Conservation (phyloP, 495 filamentous ascomycete species). For the Aspergillus nanangensis region DNA sequence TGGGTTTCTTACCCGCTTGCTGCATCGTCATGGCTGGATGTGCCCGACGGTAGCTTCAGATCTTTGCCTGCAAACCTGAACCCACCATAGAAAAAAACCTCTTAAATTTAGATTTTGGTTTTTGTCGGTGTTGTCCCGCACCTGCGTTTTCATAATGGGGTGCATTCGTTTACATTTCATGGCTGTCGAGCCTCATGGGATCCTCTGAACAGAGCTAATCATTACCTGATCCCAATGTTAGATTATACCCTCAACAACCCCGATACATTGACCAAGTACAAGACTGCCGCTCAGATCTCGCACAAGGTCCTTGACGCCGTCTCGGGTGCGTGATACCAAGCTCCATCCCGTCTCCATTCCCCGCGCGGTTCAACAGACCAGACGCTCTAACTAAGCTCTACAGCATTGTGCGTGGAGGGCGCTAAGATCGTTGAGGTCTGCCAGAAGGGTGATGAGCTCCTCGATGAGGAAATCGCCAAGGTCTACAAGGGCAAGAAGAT, state of each 20-base stretch:
- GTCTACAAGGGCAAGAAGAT: slow-evolving; percentile 99
- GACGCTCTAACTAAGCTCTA: neutral
- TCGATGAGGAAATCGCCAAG: slow-evolving; percentile 89
- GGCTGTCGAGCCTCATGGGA: neutral
- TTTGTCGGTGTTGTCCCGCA: too few relatives aligned
- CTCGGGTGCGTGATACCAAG: slow-evolving; percentile 41
- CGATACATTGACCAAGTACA: slow-evolving; percentile 98
- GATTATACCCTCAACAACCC: slow-evolving; percentile 96
- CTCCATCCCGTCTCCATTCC: neutral
- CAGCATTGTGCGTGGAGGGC: slow-evolving; percentile 76
- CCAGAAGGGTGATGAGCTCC: slow-evolving; percentile 89
- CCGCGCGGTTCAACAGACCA: neutral
- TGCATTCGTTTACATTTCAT: too few relatives aligned
- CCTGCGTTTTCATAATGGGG: too few relatives aligned
- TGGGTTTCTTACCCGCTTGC: slow-evolving; percentile 28
- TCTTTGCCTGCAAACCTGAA: too few relatives aligned
- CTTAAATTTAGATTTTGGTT: too few relatives aligned
- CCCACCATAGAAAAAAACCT: too few relatives aligned
- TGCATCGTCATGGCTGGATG: slow-evolving; percentile 9
- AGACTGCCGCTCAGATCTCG: slow-evolving; percentile 89
- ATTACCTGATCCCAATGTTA: slow-evolving; percentile 27
- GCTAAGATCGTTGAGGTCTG: slow-evolving; percentile 90
- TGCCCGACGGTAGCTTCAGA: neutral
- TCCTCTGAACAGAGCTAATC: slow-evolving; percentile 14
- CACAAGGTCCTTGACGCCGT: slow-evolving; percentile 91